phyloP scores from a whole-genome alignment of 1,139 yeast species.

The Candida sanyaensis region DNA sequence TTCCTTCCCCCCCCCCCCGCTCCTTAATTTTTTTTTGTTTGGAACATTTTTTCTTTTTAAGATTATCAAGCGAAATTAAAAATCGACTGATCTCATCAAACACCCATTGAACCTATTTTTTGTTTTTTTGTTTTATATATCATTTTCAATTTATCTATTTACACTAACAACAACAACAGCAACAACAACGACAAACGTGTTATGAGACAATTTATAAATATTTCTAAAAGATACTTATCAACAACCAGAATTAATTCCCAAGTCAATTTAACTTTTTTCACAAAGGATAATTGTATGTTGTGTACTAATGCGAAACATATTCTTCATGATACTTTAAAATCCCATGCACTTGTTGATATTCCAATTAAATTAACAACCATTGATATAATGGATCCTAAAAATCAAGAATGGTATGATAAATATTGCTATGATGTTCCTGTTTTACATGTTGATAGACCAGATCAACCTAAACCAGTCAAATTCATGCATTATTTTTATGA shows the following conservation, averaged over 20 bases:
- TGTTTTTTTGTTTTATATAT: too few species aligned
- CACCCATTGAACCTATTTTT: too few species aligned
- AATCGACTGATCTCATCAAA: too few species aligned
- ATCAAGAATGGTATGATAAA: slow-evolving; percentile 73
- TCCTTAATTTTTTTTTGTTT: not conserved
- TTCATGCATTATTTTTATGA: slow-evolving; percentile 76
- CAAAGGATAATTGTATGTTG: slow-evolving; percentile 77
- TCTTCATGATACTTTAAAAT: slow-evolving; percentile 40
- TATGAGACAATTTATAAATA: not conserved
- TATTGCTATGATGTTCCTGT: slow-evolving; percentile 94
- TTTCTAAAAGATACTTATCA: slow-evolving; percentile 2
- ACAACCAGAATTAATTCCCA: not conserved
- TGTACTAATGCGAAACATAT: slow-evolving; percentile 72
- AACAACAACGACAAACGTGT: not conserved
- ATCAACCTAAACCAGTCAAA: slow-evolving; percentile 50
- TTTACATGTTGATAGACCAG: slow-evolving; percentile 62
- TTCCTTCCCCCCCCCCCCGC: too few species aligned
- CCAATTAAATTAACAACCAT: slow-evolving; percentile 46
- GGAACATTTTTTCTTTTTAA: not conserved
- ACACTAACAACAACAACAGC: too few species aligned
- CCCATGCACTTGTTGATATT: slow-evolving; percentile 21
- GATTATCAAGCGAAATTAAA: too few species aligned
- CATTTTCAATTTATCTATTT: too few species aligned
- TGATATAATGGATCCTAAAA: slow-evolving; percentile 70
- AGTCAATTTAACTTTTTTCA: slow-evolving; percentile 57